Evolutionary conservation across 2,329 filamentous ascomycete genomes (phyloP).

Genomic region (Rosellinia necatrix): DNA sequence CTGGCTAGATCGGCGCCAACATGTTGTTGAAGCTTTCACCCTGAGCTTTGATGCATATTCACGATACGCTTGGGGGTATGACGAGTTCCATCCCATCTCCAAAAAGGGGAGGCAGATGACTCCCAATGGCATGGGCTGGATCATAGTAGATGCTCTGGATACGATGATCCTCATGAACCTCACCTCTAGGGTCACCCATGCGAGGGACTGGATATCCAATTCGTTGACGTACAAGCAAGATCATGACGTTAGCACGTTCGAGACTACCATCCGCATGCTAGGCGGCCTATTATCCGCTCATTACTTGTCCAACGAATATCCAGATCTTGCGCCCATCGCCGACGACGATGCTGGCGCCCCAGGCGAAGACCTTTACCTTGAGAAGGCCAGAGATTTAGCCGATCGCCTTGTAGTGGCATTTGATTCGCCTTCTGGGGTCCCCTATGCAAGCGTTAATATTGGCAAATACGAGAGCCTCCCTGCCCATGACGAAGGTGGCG

Average conservation of each 20-base stretch:
- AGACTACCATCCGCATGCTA: constrained; percentile 97
- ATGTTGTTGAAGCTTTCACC: constrained; percentile 86
- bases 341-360: constrained; percentile 73
- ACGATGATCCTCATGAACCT: constrained; percentile 99
- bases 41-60: constrained; percentile 93
- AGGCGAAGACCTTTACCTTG: constrained; percentile 90
- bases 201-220: constrained; percentile 84
- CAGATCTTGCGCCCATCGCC: constrained; percentile 73
- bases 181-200: constrained; percentile 80
- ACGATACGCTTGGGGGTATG: constrained; percentile 89
- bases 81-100: constrained; percentile 84
- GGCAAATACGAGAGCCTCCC: constrained; percentile 75
- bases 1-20: constrained; percentile 78
- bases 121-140: constrained; percentile 90
- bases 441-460: constrained; percentile 88
- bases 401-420: constrained; percentile 87
- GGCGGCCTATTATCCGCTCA: constrained; percentile 91
- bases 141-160: constrained; percentile 94
- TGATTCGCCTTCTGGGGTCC: constrained; percentile 83
- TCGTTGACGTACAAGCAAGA: constrained; percentile 86
- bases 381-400: constrained; percentile 92
- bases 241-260: constrained; percentile 96
- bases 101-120: constrained; percentile 85
- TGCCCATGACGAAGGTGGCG: constrained; percentile 83
- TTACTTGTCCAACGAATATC: constrained; percentile 85